Base-by-base conservation (phyloP, 2,329 filamentous ascomycete genomes). In the Chalara sp. region DNA sequence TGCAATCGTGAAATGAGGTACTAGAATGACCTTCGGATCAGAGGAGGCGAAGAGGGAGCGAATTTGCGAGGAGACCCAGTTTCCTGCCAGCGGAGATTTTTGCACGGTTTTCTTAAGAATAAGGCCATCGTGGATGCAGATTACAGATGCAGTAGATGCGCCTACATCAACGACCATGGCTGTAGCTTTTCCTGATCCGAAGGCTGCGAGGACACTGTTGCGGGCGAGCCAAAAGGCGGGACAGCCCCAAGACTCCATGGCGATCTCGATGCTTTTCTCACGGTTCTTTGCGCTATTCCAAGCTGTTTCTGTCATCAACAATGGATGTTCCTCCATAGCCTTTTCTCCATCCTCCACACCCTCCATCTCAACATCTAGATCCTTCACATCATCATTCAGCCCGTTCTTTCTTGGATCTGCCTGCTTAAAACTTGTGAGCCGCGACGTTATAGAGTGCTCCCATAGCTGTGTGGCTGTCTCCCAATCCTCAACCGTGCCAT, bases 401-500 rank as follows among this genome's bases (percentile, higher is more conserved):
- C 88, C 87, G 65, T 95, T 93, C 65, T 83, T 85, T 21, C 80
- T 74, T 1, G 89, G 83, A 44, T 84, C 79, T 6, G 81, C 82
- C 44, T 83, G 81, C 60, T 82, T 83, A 49, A 84, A 76, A 51
- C 88, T 88, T 47, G 93, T 95, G 58, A 99, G 77, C 56, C 90
- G 84, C 60, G 89, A 90, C 53, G 91, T 87, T 56, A 99, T 87
- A 63, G 90, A 84, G 70, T 95, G 86, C 68, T 97, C 91, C 91
- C 92, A 99, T 50, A 97, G 73, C 67, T 86, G 86, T 53, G 87
- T 80, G 31, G 91, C 92, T 46, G 85, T 84, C 58, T 99, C 93
- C 93, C 93, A 99, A 69, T 99, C 91, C 68, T 96, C 89, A 45
- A 99, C 93, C 47, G 91, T 80, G 63, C 89, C 89, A 63, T 96